Conservation (phyloP, 805 yeast species). For the Cyberlindnera euphorbiiphila region DNA sequence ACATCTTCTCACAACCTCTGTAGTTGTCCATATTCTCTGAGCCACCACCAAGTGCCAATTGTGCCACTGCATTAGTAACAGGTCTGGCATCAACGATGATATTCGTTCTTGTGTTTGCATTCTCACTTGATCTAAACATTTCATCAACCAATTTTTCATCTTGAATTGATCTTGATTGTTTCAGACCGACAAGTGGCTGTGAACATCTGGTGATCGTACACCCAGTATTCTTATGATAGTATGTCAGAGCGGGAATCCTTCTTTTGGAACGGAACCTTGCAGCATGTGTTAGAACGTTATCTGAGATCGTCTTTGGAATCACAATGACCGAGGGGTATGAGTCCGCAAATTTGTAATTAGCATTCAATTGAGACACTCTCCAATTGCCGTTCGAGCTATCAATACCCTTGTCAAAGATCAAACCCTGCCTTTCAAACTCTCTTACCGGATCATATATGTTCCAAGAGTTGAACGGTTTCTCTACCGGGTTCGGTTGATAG, state of each 20-base stretch:
- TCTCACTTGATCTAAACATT: constrained; percentile 57
- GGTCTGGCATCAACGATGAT: constrained; percentile 91
- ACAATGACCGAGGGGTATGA: constrained; percentile 70
- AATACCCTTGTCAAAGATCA: constrained; percentile 30
- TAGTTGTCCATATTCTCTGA: constrained; percentile 91
- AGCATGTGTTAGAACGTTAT: constrained; percentile 78
- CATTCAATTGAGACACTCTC: constrained; percentile 68
- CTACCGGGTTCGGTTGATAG: constrained; percentile 73
- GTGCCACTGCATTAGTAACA: constrained; percentile 91
- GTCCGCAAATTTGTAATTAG: constrained; percentile 59
- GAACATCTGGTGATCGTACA: constrained; percentile 85
- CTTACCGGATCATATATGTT: constrained; percentile 49
- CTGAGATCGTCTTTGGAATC: constrained; percentile 77
- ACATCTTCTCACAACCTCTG: constrained; percentile 63
- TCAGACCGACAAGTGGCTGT: constrained; percentile 90
- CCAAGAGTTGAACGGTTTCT: constrained; percentile 69
- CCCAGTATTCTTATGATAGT: constrained; percentile 63
- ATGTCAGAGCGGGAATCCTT: constrained; percentile 78
- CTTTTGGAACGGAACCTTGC: constrained; percentile 81
- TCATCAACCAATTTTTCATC: constrained; percentile 82
- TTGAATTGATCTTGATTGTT: constrained; percentile 82
- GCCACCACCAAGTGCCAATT: constrained; percentile 97
- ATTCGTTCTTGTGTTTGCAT: constrained; percentile 44
- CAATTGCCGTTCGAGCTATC: constrained; percentile 38
- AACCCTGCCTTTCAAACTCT: constrained; percentile 77